Base-by-base conservation (phyloP, 345 rosid species). In the Gossypium australe region DNA sequence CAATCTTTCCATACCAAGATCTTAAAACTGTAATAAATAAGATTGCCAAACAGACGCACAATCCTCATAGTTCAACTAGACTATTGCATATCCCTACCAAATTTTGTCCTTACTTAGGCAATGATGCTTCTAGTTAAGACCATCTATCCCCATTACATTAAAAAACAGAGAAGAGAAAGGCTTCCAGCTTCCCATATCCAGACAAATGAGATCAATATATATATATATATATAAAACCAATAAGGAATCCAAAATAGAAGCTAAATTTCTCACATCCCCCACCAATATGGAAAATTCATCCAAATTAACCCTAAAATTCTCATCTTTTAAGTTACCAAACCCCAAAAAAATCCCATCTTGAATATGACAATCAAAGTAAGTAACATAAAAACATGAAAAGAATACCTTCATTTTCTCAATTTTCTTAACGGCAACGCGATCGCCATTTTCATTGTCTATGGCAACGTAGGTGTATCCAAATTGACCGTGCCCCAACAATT, bases 391-490 rank as follows among this genome's bases (percentile, higher is more conserved):
- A 45, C 72, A 41, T n/a, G 29, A 2, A 9, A 65, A 56, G 25
- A 1, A 16, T 58, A 92, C 98, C 98, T 93, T 93, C 56, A 83
- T 88, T 71, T 93, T 93, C 55, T 91, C 98, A 68, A 93, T 89
- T 77, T 81, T 86, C 87, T 93, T 93, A 24, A 91, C 94, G 0
- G 98, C 98, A 58, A 88, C 94, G 48, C 93, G 90, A 88, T 93
- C 92, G 48, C 88, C 92, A 67, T 75, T 85, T 16, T 34, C 74
- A 80, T 89, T 91, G 56, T 89, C 94, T 70, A 82, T 82, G 59
- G 97, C 98, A 43, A 91, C 93, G 76, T 91, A 93, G n/a, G 98
- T 93, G 57, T 93, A 93, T 56, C 98, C 97, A 70, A 93, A 93
- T 74, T 93, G 98, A 9, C 98, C 98, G 74, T 93, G 98, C 68